Base-by-base conservation (phyloP, 129 eudicot species). In the Silybum marianum region DNA sequence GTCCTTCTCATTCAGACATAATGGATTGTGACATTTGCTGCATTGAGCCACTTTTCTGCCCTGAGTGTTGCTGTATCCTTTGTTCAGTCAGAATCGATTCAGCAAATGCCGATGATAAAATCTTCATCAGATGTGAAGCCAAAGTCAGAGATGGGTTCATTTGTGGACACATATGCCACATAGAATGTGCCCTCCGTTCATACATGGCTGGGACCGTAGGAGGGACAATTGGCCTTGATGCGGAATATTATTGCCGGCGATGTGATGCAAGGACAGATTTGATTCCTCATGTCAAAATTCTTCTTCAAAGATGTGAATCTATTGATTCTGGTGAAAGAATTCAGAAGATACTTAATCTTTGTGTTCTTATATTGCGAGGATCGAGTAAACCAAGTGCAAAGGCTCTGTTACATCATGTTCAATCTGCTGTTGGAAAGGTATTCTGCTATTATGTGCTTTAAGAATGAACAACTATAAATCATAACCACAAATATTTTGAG, bases 201-300 rank as follows among this genome's bases (percentile, higher is more conserved):
- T 88, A 89, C 88, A 79, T 95, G 98, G 98, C 98, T 80, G 99
- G 99, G 38, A 91, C 97, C 12, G 95, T 92, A 21, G 97, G 94
- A 82, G 98, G 97, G 25, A 85, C 87, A 74, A 86, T 95, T 48
- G 84, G 88, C 69, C 76, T 95, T 78, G 96, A 95, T 85, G 93
- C 92, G 8, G 97, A 95, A 83, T 95, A 95, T 76, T 92, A 88
- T 71, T 95, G 99, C 76, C 87, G 97, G 5, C 89, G 97, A 16
- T 95, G 99, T 87, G 99, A 92, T 83, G 74, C 95, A 11, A 89
- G 87, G 76, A 89, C 98, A 4, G 98, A 95, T 80, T 84, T 95
- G 79, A 83, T 90, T 73, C 80, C 90, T 14, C 90, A 88, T 86
- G 89, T 89, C 32, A 62, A 28, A 14, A 91, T 81, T 48, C 87